Evolutionary conservation across 805 yeast species (phyloP).

Genomic region (Danielozyma ontarioensis): DNA sequence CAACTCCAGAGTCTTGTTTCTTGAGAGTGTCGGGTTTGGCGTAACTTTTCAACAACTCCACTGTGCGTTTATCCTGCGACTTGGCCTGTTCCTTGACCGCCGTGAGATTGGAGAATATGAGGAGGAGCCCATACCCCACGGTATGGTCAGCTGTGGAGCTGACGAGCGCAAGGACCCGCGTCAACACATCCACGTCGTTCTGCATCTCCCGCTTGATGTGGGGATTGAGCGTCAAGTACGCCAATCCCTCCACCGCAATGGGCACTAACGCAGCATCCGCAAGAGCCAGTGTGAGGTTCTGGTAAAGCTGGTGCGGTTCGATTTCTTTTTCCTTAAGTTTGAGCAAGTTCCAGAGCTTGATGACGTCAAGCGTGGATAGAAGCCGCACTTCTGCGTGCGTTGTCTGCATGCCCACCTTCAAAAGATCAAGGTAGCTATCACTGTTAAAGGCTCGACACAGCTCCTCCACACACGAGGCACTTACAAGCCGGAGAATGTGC

Average conservation of each 20-base stretch:
- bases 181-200: not conserved
- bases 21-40: constrained; percentile 24
- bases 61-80: constrained; percentile 25
- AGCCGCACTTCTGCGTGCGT: constrained; percentile 15
- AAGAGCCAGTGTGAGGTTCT: constrained; percentile 5
- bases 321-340: constrained; percentile 17
- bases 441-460: constrained; percentile 43
- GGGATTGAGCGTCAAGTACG: constrained; percentile 34
- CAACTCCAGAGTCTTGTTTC: constrained; percentile 15
- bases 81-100: constrained; percentile 20
- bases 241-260: constrained; percentile 40
- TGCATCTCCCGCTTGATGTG: not conserved
- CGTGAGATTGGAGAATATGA: constrained; percentile 37
- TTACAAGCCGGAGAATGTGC: constrained; percentile 15
- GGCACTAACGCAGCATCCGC: constrained; percentile 3
- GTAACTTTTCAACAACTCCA: constrained; percentile 32
- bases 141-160: constrained; percentile 4
- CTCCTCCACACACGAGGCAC: constrained; percentile 9
- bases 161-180: not conserved
- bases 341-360: constrained; percentile 54
- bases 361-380: constrained; percentile 41
- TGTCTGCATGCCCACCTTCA: constrained; percentile 29
- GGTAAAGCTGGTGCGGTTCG: constrained; percentile 6
- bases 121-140: constrained; percentile 37
- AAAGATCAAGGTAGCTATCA: constrained; percentile 35